These are phyloP conservation scores for Dissoconium aciculare DNA, from an alignment of 2,329 filamentous ascomycete species.

Conservation along the genomic window DNA sequence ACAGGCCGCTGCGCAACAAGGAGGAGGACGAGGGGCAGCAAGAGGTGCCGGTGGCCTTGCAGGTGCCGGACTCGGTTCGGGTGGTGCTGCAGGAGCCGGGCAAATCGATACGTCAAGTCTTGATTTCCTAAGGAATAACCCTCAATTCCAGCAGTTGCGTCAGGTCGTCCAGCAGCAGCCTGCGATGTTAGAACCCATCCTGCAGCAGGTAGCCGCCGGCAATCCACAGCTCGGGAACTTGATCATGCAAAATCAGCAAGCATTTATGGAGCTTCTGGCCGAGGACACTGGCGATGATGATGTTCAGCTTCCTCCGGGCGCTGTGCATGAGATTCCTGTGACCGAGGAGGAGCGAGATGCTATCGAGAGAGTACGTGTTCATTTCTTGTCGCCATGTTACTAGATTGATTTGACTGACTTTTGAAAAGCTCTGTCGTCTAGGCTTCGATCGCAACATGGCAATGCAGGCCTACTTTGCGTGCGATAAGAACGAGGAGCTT, in stretches of 20 bases:
- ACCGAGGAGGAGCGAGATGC: slow-evolving; percentile 94
- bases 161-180: slow-evolving; percentile 96
- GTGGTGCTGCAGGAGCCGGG: slow-evolving; percentile 36
- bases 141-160: slow-evolving; percentile 93
- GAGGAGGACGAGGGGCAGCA: slow-evolving; percentile 30
- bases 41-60: slow-evolving; percentile 30
- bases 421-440: slow-evolving; percentile 62
- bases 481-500: slow-evolving; percentile 97
- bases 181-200: slow-evolving; percentile 94
- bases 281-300: slow-evolving; percentile 79
- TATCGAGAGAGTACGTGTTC: slow-evolving; percentile 73
- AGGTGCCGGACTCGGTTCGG: slow-evolving; percentile 19
- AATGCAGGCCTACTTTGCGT: slow-evolving; percentile 97
- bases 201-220: slow-evolving; percentile 86
- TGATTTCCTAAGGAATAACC: slow-evolving; percentile 86
- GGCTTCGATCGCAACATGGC: slow-evolving; percentile 87
- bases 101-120: slow-evolving; percentile 48
- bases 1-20: slow-evolving; percentile 34
- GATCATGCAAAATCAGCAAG: slow-evolving; percentile 81
- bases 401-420: slow-evolving; percentile 10
- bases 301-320: slow-evolving; percentile 69
- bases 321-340: slow-evolving; percentile 66
- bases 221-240: slow-evolving; percentile 89
- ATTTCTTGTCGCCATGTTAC: not conserved
- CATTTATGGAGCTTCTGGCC: slow-evolving; percentile 78